phyloP scores from a whole-genome alignment of 345 rosid species.

The Acer saccharum region DNA sequence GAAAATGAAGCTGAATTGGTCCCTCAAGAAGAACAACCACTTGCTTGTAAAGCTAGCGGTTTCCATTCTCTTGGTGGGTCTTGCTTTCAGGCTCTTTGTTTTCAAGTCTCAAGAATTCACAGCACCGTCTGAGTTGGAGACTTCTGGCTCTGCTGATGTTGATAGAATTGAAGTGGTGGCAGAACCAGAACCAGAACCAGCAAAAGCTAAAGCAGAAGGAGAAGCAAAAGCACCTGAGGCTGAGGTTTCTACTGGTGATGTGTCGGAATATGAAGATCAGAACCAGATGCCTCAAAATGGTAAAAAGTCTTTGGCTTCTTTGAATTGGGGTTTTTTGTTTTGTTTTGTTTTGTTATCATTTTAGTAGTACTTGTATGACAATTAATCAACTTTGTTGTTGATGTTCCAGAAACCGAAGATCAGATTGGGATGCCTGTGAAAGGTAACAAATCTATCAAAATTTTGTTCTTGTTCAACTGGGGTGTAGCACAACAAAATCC shows the following conservation, averaged over 20 bases:
- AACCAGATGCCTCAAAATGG: slow-evolving; percentile 39
- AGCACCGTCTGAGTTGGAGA: slow-evolving; percentile 23
- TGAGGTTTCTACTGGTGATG: slow-evolving; percentile 9
- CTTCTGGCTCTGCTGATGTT: slow-evolving; percentile 22
- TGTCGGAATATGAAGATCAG: slow-evolving; percentile 54
- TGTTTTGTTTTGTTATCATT: neutral
- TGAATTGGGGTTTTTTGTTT: neutral
- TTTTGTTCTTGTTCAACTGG: neutral
- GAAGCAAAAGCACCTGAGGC: slow-evolving; percentile 9
- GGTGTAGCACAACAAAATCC: no score
- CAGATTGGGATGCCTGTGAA: slow-evolving; percentile 34
- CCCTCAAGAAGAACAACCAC: slow-evolving; percentile 45
- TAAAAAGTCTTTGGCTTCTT: slow-evolving; percentile 21
- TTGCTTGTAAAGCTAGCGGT: slow-evolving; percentile 55
- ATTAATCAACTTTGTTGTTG: neutral
- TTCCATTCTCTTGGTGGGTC: slow-evolving; percentile 48
- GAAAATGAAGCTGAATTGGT: slow-evolving; percentile 53
- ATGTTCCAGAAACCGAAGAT: slow-evolving; percentile 48
- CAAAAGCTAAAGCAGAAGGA: neutral
- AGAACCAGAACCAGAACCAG: neutral
- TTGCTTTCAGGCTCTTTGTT: slow-evolving; percentile 60
- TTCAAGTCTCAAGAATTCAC: slow-evolving; percentile 37
- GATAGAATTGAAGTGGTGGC: slow-evolving; percentile 20
- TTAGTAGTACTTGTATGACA: neutral
- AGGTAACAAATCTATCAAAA: slow-evolving; percentile 38